Percentiles rank a stretch among this genome's conserved stretches.
Evolutionary conservation across 805 yeast species (phyloP).

Genomic region (Yamadazyma paraphyllophila): DNA sequence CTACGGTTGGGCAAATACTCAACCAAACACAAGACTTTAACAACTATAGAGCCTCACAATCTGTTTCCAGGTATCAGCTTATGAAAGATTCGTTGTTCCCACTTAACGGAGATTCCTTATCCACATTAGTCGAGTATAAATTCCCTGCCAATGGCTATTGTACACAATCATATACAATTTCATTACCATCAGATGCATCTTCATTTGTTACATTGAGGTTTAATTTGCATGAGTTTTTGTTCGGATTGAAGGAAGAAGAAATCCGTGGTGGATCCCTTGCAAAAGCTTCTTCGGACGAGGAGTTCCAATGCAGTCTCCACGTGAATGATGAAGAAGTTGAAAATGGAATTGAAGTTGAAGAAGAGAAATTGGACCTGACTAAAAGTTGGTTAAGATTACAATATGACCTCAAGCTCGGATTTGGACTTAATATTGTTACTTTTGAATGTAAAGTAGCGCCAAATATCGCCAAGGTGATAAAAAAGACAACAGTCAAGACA

Average conservation of each 20-base stretch:
- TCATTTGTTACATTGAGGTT: slow-evolving; percentile 34
- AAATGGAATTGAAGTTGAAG: slow-evolving; percentile 28
- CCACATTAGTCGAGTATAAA: slow-evolving; percentile 37
- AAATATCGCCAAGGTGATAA: slow-evolving; percentile 33
- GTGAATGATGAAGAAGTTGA: slow-evolving; percentile 42
- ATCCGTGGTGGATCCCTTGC: slow-evolving; percentile 31
- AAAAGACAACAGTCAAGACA: slow-evolving; percentile 19
- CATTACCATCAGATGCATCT: slow-evolving; percentile 37
- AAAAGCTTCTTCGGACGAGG: slow-evolving; percentile 37
- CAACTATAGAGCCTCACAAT: slow-evolving; percentile 7
- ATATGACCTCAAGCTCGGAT: slow-evolving; percentile 39
- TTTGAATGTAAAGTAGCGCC: slow-evolving; percentile 45
- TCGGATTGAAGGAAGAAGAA: slow-evolving; percentile 30
- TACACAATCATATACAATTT: slow-evolving; percentile 35
- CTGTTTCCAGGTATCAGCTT: slow-evolving; percentile 25
- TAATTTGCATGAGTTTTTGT: slow-evolving; percentile 32
- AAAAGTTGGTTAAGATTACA: slow-evolving; percentile 21
- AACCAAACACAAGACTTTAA: slow-evolving; percentile 11
- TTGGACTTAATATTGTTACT: slow-evolving; percentile 38
- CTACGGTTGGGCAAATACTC: slow-evolving; percentile 9
- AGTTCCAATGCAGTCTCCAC: slow-evolving; percentile 38
- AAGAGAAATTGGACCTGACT: slow-evolving; percentile 12
- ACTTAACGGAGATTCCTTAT: slow-evolving; percentile 19
- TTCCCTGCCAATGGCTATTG: slow-evolving; percentile 40
- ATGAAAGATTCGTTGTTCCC: slow-evolving; percentile 33